phyloP scores from a whole-genome alignment of 345 rosid species.

The Mangifera indica region DNA sequence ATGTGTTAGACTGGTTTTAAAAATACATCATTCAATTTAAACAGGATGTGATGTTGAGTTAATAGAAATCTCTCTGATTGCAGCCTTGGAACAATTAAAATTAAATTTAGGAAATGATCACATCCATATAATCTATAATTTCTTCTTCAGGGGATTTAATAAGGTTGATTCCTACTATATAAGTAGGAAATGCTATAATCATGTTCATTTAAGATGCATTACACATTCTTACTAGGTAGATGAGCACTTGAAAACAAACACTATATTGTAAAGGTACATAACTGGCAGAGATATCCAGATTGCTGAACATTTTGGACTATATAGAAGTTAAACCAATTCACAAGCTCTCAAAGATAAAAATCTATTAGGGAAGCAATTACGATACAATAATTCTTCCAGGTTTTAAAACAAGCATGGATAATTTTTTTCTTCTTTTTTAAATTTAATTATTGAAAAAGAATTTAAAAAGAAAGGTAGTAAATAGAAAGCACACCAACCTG shows the following conservation, averaged over 20 bases:
- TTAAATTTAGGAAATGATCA: not conserved
- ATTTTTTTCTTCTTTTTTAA: not conserved
- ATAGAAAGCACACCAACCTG: slow-evolving; percentile 54
- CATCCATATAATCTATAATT: not conserved
- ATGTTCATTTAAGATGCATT: not conserved
- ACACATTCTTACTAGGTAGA: not conserved
- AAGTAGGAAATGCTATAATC: not conserved
- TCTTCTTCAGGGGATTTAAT: not conserved
- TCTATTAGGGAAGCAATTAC: not conserved
- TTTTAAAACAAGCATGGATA: not conserved
- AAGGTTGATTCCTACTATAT: not conserved
- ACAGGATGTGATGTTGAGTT: not conserved
- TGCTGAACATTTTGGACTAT: not conserved
- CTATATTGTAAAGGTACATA: slow-evolving; percentile 7
- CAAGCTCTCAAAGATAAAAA: not conserved
- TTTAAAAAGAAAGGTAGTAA: not conserved
- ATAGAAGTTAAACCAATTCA: not conserved
- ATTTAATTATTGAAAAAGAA: not conserved
- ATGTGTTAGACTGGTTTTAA: not conserved
- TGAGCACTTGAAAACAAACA: slow-evolving; percentile 3
- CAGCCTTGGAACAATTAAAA: slow-evolving; percentile 12
- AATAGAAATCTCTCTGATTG: slow-evolving; percentile 2
- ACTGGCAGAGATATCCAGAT: not conserved
- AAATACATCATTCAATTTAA: not conserved
- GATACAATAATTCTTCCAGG: not conserved